Percentiles rank a stretch among this genome's conserved stretches.
Evolutionary conservation across 2,329 filamentous ascomycete species (phyloP).

Genomic region (Fusarium equiseti): DNA sequence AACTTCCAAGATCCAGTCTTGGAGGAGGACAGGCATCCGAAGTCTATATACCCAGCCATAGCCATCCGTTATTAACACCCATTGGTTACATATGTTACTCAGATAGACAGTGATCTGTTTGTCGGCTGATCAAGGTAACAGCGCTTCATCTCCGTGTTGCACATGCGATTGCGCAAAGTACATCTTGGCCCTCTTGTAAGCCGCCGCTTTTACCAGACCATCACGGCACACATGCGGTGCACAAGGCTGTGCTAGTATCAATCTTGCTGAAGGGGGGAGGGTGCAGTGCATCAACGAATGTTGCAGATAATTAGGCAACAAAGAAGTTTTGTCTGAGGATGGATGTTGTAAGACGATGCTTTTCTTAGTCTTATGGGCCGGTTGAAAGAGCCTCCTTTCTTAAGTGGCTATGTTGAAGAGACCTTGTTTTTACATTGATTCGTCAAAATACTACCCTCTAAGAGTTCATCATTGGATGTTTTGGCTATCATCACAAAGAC

Average conservation of each 20-base stretch:
- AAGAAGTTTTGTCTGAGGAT: conserved; percentile 7
- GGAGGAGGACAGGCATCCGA: conserved; percentile 1
- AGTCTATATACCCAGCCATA: conserved; percentile 28
- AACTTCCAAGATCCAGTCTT: neutral
- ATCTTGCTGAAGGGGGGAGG: conserved; percentile 15
- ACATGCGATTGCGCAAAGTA: conserved; percentile 29
- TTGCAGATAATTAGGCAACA: conserved; percentile 29
- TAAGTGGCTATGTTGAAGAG: conserved; percentile 14
- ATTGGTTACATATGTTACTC: conserved; percentile 23
- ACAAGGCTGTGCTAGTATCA: conserved; percentile 23
- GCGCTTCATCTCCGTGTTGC: conserved; percentile 20
- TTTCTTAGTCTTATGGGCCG: neutral
- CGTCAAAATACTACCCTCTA: neutral
- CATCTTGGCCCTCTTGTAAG: conserved; percentile 13
- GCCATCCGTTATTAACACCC: conserved; percentile 4
- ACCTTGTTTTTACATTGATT: neutral
- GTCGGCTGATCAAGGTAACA: conserved; percentile 26
- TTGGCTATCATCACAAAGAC: neutral
- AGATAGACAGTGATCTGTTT: conserved; percentile 1
- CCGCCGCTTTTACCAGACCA: conserved; percentile 23
- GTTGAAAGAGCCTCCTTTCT: conserved; percentile 9
- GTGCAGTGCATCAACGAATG: conserved; percentile 21
- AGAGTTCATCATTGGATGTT: neutral
- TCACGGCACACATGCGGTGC: conserved; percentile 15
- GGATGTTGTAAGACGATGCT: neutral